Percentiles rank a stretch among this genome's conserved stretches.
phyloP scores from a whole-genome alignment of 2,329 filamentous ascomycete genomes.

The Cytospora schulzeri region DNA sequence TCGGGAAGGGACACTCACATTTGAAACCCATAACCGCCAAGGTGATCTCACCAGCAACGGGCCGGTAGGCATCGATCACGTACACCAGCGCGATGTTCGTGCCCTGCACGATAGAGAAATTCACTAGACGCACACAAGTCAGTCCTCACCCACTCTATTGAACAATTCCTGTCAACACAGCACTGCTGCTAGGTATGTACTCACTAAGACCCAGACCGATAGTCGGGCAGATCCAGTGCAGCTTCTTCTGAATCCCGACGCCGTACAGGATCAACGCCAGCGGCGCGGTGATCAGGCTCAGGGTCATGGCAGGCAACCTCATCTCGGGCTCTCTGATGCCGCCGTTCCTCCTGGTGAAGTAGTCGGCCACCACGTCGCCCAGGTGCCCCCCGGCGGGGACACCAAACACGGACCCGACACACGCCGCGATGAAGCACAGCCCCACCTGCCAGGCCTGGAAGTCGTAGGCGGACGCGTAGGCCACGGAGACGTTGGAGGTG shows the following conservation, averaged over 20 bases:
- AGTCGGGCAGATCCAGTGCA: conserved; percentile 59
- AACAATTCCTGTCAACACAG: too few species aligned
- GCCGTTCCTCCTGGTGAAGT: conserved; percentile 53
- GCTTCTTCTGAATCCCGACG: conserved; percentile 47
- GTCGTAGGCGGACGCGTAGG: conserved; percentile 45
- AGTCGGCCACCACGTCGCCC: conserved; percentile 51
- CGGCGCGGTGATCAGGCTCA: conserved; percentile 54
- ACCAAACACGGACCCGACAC: conserved; percentile 51
- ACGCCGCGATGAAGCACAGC: conserved; percentile 51
- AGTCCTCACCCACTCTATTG: neutral
- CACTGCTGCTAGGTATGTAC: conserved; percentile 31
- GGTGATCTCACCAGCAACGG: conserved; percentile 58
- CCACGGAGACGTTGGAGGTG: conserved; percentile 52
- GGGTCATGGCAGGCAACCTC: conserved; percentile 56
- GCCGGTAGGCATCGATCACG: conserved; percentile 59
- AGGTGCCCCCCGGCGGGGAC: conserved; percentile 53
- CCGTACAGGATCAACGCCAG: conserved; percentile 49
- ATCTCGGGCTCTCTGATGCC: conserved; percentile 63
- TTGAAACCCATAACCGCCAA: conserved; percentile 58
- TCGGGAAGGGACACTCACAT: conserved; percentile 39
- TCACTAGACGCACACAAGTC: conserved; percentile 44
- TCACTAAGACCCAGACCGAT: conserved; percentile 55
- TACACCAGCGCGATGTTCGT: conserved; percentile 61
- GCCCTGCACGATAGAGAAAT: conserved; percentile 57
- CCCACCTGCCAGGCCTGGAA: conserved; percentile 51